Conservation (phyloP, 2,329 filamentous ascomycete species). For the Fusarium palustre region DNA sequence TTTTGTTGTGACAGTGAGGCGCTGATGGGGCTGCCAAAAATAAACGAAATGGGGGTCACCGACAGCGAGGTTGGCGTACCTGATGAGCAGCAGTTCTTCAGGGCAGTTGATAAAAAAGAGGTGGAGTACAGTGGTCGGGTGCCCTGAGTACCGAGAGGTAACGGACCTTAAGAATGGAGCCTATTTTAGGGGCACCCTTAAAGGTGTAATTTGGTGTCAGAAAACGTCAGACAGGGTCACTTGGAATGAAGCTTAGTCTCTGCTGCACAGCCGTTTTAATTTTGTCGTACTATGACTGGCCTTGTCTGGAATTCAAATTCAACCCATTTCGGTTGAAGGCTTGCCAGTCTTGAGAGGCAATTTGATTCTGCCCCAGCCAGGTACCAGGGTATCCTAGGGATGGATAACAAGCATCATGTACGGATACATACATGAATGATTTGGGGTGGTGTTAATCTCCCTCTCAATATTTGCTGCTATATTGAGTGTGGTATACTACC, state of each 20-base stretch:
- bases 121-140: conserved; percentile 12
- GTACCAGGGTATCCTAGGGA: background rate
- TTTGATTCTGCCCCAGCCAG: conserved; percentile 3
- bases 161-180: conserved; percentile 24
- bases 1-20: conserved; percentile 36
- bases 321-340: conserved; percentile 22
- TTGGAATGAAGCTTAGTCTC: conserved; percentile 40
- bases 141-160: conserved; percentile 17
- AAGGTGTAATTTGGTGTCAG: conserved; percentile 6
- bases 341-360: conserved; percentile 26
- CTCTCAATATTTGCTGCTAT: background rate
- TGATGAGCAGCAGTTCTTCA: conserved; percentile 10
- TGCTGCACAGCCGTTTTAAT: conserved; percentile 20
- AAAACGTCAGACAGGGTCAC: conserved; percentile 32
- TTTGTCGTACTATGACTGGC: conserved; percentile 21
- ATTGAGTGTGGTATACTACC: background rate
- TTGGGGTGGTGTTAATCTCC: background rate
- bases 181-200: conserved; percentile 34
- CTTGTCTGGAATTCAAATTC: conserved; percentile 25
- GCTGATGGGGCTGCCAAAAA: conserved; percentile 34
- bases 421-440: background rate
- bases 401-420: background rate
- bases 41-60: conserved; percentile 38
- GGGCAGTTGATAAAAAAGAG: conserved; percentile 11
- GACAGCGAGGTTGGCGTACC: conserved; percentile 11